A percentile compares a stretch with the other conserved stretches of the same genome.
These are phyloP conservation scores for Sporothrix phasma DNA, from an alignment of 2,329 filamentous ascomycete species.

Conservation along the genomic window DNA sequence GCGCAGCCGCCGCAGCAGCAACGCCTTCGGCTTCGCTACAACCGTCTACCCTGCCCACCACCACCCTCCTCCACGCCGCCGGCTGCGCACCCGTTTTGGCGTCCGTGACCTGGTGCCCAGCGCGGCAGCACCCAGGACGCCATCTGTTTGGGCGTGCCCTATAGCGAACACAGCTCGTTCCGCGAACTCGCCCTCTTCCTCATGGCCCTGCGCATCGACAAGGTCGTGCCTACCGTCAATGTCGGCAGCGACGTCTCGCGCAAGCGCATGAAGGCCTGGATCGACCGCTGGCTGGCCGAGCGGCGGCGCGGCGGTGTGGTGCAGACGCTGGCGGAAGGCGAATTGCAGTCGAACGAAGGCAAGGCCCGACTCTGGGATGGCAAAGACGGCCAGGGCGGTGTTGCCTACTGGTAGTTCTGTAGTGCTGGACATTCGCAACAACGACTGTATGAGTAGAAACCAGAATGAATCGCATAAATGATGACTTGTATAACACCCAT, in stretches of 20 bases:
- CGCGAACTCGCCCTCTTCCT: conserved; percentile 89
- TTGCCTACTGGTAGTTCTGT: conserved; percentile 29
- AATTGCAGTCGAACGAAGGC: conserved; percentile 23
- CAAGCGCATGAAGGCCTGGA: conserved; percentile 54
- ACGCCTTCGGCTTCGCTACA: conserved; percentile 46
- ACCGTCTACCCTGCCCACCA: conserved; percentile 40
- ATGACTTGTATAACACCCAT: neutral
- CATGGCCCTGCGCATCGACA: conserved; percentile 76
- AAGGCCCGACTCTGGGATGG: conserved; percentile 34
- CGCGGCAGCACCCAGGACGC: conserved; percentile 73
- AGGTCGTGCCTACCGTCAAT: conserved; percentile 90
- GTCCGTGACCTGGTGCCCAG: conserved; percentile 68
- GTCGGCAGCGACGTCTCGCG: conserved; percentile 49
- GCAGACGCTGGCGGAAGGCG: conserved; percentile 31
- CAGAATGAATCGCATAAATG: neutral
- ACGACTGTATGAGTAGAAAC: neutral
- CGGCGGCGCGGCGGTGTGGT: conserved; percentile 46
- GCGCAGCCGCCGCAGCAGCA: conserved; percentile 19
- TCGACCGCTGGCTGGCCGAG: conserved; percentile 52
- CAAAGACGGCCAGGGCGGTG: conserved; percentile 32
- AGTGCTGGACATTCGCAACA: neutral
- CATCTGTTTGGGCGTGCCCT: conserved; percentile 87
- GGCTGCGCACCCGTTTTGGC: conserved; percentile 65
- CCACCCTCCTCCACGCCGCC: conserved; percentile 44
- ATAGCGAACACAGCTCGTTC: conserved; percentile 93